Conservation (phyloP, 1,284 basidiomycete species). For the Ganoderma resinaceum region DNA sequence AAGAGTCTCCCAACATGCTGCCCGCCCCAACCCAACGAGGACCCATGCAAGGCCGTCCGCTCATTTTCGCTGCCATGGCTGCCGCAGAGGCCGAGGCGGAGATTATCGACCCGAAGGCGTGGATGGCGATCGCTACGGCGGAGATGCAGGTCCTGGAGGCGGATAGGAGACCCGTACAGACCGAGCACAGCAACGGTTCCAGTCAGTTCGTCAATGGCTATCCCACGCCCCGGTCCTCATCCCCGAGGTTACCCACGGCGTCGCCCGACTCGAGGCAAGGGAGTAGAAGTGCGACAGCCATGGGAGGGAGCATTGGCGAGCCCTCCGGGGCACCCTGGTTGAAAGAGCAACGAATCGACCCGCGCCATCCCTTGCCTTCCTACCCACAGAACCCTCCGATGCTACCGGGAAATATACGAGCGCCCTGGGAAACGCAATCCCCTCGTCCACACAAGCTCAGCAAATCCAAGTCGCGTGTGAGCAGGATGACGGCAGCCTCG, state of each 20-base stretch:
- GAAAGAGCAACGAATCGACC: constrained; percentile 6
- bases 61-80: constrained; percentile 41
- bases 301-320: constrained; percentile 10
- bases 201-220: constrained; percentile 32
- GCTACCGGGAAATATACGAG: constrained; percentile 12
- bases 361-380: constrained; percentile 16
- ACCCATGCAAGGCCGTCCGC: constrained; percentile 38
- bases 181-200: constrained; percentile 25
- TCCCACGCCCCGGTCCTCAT: constrained; percentile 30
- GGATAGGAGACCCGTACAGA: constrained; percentile 4
- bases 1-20: background rate
- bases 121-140: constrained; percentile 29
- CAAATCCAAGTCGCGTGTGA: constrained; percentile 33
- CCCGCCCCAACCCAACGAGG: constrained; percentile 14
- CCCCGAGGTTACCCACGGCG: constrained; percentile 20
- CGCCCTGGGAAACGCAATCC: constrained; percentile 21
- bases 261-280: background rate
- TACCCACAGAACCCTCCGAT: constrained; percentile 16
- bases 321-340: background rate
- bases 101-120: constrained; percentile 26
- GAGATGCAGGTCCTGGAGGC: constrained; percentile 14
- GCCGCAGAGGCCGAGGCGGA: constrained; percentile 34
- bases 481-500: constrained; percentile 23
- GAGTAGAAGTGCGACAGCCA: background rate
- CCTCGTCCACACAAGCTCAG: constrained; percentile 33